phyloP scores from a whole-genome alignment of 129 eudicot genomes.

The Saussurea involucrata region DNA sequence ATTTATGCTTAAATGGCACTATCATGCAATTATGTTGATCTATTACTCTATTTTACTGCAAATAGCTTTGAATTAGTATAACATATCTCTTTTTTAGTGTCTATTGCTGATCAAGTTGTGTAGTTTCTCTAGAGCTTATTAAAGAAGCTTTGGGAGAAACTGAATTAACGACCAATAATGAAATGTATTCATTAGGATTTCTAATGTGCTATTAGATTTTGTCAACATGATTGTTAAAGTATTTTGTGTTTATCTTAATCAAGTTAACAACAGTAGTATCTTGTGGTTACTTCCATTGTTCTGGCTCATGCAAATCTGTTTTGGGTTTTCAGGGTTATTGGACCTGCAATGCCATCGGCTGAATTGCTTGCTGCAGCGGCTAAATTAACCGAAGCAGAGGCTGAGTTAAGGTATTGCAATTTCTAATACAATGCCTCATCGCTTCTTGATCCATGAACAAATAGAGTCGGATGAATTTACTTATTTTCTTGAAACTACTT shows the following conservation, averaged over 20 bases:
- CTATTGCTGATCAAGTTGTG: neutral
- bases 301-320: neutral
- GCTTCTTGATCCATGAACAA: neutral
- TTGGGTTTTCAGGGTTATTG: slow-evolving; percentile 62
- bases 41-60: neutral
- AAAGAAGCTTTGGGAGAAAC: neutral
- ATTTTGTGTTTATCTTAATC: neutral
- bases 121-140: neutral
- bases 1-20: neutral
- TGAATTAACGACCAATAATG: neutral
- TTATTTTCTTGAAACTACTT: neutral
- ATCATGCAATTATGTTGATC: neutral
- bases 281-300: neutral
- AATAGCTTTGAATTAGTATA: neutral
- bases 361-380: slow-evolving; percentile 99
- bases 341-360: slow-evolving; percentile 99
- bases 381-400: slow-evolving; percentile 95
- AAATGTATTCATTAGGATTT: neutral
- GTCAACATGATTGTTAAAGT: neutral
- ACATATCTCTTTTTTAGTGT: neutral
- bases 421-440: neutral
- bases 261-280: no score
- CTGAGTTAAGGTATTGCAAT: slow-evolving; percentile 69
- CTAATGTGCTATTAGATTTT: neutral
- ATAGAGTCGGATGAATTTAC: neutral